Conservation (phyloP, 768 basidiomycete species). For the Panellus pusillus region DNA sequence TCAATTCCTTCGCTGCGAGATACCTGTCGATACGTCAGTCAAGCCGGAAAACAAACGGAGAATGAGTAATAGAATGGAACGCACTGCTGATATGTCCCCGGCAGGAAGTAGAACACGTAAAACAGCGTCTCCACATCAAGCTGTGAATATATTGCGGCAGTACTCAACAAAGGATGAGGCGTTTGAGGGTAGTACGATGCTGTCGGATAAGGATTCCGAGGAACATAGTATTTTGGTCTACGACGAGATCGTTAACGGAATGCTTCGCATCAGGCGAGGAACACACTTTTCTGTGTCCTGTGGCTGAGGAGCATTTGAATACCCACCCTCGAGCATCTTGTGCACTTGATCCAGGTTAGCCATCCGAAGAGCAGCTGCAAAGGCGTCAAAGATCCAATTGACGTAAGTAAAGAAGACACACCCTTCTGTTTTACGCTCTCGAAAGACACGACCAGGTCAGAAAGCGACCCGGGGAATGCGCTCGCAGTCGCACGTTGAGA, state of each 20-base stretch:
- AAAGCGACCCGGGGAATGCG: slow-evolving; percentile 81
- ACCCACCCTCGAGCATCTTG: slow-evolving; percentile 91
- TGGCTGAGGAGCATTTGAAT: slow-evolving; percentile 85
- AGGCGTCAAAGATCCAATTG: slow-evolving; percentile 9
- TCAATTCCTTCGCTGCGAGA: slow-evolving; percentile 94
- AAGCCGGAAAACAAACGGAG: slow-evolving; percentile 3
- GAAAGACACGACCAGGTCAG: slow-evolving; percentile 91
- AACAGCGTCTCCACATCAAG: slow-evolving; percentile 97
- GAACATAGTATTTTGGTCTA: slow-evolving; percentile 96
- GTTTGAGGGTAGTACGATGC: slow-evolving; percentile 93
- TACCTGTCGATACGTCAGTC: slow-evolving; percentile 50
- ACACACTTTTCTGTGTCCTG: slow-evolving; percentile 92
- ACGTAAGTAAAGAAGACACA: slow-evolving; percentile 31
- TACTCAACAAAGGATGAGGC: slow-evolving; percentile 76
- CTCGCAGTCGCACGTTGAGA: slow-evolving; percentile 37
- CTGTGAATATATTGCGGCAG: slow-evolving; percentile 82
- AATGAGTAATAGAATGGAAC: slow-evolving; percentile 28
- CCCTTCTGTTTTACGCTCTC: slow-evolving; percentile 97
- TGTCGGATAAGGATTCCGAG: slow-evolving; percentile 89
- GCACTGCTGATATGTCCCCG: slow-evolving; percentile 97
- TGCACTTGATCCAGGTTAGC: slow-evolving; percentile 88
- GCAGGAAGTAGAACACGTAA: slow-evolving; percentile 97
- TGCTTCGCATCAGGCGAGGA: slow-evolving; percentile 8
- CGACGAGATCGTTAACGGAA: slow-evolving; percentile 8
- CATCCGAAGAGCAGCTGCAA: slow-evolving; percentile 73